phyloP scores from a whole-genome alignment of 2,329 filamentous ascomycete genomes.

The Talaromyces pinophilus region DNA sequence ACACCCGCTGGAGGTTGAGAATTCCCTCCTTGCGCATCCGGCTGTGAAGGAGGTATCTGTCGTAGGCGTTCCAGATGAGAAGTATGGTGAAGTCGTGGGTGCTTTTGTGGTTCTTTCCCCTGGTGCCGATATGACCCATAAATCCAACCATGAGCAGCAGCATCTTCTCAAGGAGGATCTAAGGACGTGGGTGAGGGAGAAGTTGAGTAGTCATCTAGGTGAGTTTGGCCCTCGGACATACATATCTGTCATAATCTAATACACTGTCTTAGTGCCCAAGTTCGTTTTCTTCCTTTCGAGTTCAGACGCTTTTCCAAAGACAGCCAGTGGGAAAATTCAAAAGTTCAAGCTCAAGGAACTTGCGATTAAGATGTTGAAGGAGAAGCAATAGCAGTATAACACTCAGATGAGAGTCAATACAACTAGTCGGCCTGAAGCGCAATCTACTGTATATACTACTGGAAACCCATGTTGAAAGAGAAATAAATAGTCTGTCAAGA shows the following conservation, averaged over 20 bases:
- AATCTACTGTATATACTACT: neutral
- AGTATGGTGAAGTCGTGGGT: slow-evolving; percentile 82
- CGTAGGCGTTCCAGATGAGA: slow-evolving; percentile 77
- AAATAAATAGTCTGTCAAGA: slow-evolving; percentile 7
- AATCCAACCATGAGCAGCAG: slow-evolving; percentile 31
- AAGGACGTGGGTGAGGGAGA: slow-evolving; percentile 69
- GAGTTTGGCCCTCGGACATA: slow-evolving; percentile 31
- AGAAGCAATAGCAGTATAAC: slow-evolving; percentile 24
- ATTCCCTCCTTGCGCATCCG: slow-evolving; percentile 74
- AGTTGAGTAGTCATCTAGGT: slow-evolving; percentile 70
- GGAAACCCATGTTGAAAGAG: neutral
- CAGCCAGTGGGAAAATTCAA: slow-evolving; percentile 93
- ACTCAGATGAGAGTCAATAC: no score
- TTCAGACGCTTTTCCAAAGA: slow-evolving; percentile 78
- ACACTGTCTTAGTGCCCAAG: slow-evolving; percentile 64
- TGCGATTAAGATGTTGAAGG: slow-evolving; percentile 55
- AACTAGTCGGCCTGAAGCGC: neutral
- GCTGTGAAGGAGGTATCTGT: slow-evolving; percentile 75
- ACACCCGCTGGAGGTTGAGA: slow-evolving; percentile 89
- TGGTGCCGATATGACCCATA: slow-evolving; percentile 37
- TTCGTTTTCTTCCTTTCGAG: slow-evolving; percentile 75
- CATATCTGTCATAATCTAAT: neutral
- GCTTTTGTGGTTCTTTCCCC: slow-evolving; percentile 70
- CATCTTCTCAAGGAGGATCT: slow-evolving; percentile 61
- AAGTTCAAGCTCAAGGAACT: slow-evolving; percentile 81